Evolutionary conservation across 176 grass and related monocot genomes (phyloP), one percentile per base, ranked within the genome.

Genomic region (Tillandsia leiboldiana): DNA sequence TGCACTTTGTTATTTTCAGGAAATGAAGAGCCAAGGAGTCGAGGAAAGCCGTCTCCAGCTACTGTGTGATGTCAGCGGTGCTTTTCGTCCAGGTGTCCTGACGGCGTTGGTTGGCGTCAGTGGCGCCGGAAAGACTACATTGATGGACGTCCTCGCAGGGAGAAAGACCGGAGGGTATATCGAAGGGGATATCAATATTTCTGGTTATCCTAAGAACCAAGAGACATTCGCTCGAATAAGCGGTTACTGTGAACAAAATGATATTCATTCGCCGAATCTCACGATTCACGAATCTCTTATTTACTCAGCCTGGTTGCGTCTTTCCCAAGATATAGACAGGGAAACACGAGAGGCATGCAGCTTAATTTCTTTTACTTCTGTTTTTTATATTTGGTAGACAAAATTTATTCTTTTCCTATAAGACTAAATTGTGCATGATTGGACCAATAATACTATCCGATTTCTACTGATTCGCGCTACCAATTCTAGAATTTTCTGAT

Each of bases 91-190:
- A 18, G 83, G 88, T 78, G 70, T 92, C 72, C 68, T 96, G 67
- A 92, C 92, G 33, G 92, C 92, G 74, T 69, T 96, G 56, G 86
- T 96, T 62, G 92, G 92, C 56, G 88, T 89, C 33, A 96, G 92
- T 78, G 92, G 92, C 74, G 92, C 92, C 24, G 92, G 92, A 67
- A 96, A 96, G 79, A 96, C 88, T 27, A 96, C 92, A 56, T 49
- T 96, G 63, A 92, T 96, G 92, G 92, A 96, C 78, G 92, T 96
- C 49, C 65, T 96, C 8, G 88, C 92, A 67, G 92, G 92, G 71
- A 87, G 92, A 70, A 96, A 96, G 75, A 96, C 92, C 7, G 83
- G 88, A 56, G 92, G 92, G 22, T 81, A 66, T 24, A 78, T 84
- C 66, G 88, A 91, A 83, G 92, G 92, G 77, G 78, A 75, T 11